phyloP scores from a whole-genome alignment of 768 basidiomycete species.

The Suillus americanus region DNA sequence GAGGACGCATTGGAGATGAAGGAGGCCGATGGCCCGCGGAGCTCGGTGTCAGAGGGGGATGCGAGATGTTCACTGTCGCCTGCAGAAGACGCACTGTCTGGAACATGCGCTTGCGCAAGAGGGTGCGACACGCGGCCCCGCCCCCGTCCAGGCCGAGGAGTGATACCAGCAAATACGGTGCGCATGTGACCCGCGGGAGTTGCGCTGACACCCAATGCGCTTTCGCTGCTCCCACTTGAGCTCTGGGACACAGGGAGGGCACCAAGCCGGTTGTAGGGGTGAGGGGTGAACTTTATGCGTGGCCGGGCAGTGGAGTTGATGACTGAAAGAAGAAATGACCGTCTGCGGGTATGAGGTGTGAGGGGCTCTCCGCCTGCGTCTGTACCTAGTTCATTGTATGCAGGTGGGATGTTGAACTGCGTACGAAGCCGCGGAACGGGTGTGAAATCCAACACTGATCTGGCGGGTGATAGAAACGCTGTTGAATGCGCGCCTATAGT shows the following conservation, averaged over 20 bases:
- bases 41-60: constrained; percentile 45
- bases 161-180: constrained; percentile 61
- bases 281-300: constrained; percentile 50
- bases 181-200: constrained; percentile 40
- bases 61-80: constrained; percentile 25
- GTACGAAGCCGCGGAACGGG: constrained; percentile 63
- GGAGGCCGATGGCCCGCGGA: constrained; percentile 53
- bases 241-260: constrained; percentile 58
- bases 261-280: constrained; percentile 48
- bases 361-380: constrained; percentile 41
- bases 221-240: constrained; percentile 32
- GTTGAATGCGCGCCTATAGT: constrained; percentile 36
- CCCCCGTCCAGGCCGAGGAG: constrained; percentile 55
- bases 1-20: constrained; percentile 84
- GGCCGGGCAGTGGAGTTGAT: constrained; percentile 83
- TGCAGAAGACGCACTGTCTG: constrained; percentile 39
- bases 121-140: constrained; percentile 59
- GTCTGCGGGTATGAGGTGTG: constrained; percentile 72
- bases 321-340: constrained; percentile 80
- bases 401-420: constrained; percentile 55
- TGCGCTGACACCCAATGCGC: constrained; percentile 30
- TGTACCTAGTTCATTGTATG: constrained; percentile 37
- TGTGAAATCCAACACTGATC: constrained; percentile 54
- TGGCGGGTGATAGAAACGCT: constrained; percentile 54
- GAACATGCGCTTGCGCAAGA: constrained; percentile 51